phyloP scores from a whole-genome alignment of 108 stramenopile species.

The Pseudonitzschia multiseries region DNA sequence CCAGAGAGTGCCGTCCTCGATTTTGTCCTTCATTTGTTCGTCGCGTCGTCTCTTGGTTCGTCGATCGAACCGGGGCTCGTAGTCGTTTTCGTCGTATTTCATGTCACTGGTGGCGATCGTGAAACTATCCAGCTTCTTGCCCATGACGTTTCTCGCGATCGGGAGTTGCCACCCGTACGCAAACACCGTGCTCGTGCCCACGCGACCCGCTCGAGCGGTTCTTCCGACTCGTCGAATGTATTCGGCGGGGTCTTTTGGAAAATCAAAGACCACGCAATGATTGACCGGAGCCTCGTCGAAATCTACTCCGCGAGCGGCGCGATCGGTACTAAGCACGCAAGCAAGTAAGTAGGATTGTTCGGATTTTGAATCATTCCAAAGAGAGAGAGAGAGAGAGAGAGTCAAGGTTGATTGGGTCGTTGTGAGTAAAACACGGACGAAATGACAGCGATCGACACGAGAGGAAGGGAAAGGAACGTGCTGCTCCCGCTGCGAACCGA shows the following conservation, averaged over 20 bases:
- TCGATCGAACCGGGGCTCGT: constrained; percentile 17
- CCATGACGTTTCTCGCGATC: constrained; percentile 77
- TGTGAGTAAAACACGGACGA: background rate
- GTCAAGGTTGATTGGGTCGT: too few species aligned
- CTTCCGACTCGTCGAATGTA: constrained; percentile 91
- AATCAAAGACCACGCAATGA: constrained; percentile 94
- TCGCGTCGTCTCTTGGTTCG: constrained; percentile 28
- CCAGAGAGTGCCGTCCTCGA: constrained; percentile 51
- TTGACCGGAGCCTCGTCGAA: constrained; percentile 85
- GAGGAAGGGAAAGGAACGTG: background rate
- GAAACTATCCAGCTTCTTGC: constrained; percentile 41
- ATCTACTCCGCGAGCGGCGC: constrained; percentile 94
- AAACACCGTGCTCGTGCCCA: constrained; percentile 83
- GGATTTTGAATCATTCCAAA: background rate
- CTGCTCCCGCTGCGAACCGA: too few species aligned
- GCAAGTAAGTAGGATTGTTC: too few species aligned
- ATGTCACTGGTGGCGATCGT: constrained; percentile 30
- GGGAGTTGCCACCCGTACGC: constrained; percentile 89
- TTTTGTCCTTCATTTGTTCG: constrained; percentile 39
- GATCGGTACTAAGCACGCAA: constrained; percentile 84
- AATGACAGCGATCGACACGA: background rate
- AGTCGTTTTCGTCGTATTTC: constrained; percentile 31
- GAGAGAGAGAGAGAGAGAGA: too few species aligned
- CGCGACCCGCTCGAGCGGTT: constrained; percentile 90
- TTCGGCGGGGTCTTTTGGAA: constrained; percentile 93